Evolutionary conservation across 495 filamentous ascomycete genomes (phyloP).

Genomic region (Rusavskia elegans): DNA sequence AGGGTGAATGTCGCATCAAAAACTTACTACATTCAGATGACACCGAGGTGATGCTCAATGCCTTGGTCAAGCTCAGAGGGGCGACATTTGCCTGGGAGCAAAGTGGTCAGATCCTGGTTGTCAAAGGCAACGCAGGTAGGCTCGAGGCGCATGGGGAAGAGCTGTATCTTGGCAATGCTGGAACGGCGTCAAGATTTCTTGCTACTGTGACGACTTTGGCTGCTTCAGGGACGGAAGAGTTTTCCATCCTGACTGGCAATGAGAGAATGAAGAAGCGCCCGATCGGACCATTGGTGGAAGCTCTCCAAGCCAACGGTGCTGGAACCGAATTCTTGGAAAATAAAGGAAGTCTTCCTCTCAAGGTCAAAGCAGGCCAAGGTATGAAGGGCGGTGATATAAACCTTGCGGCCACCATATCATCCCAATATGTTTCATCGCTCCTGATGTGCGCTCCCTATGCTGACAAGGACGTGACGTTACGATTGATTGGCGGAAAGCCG

Average conservation of each 20-base stretch:
- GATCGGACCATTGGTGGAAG: slow-evolving; percentile 86
- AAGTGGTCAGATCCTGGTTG: slow-evolving; percentile 73
- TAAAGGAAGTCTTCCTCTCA: slow-evolving; percentile 52
- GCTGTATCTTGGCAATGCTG: slow-evolving; percentile 91
- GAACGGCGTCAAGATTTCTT: slow-evolving; percentile 89
- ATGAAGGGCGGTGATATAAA: slow-evolving; percentile 87
- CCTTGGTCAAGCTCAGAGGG: slow-evolving; percentile 65
- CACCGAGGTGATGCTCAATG: slow-evolving; percentile 91
- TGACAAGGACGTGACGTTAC: slow-evolving; percentile 79
- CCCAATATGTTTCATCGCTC: slow-evolving; percentile 92
- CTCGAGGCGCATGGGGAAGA: slow-evolving; percentile 58
- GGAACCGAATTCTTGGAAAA: slow-evolving; percentile 69
- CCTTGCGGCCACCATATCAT: slow-evolving; percentile 84
- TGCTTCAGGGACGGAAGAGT: slow-evolving; percentile 39
- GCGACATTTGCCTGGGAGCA: slow-evolving; percentile 93
- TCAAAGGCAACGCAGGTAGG: slow-evolving; percentile 77
- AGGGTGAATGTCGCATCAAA: slow-evolving; percentile 71
- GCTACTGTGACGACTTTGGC: slow-evolving; percentile 85
- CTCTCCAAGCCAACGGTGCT: slow-evolving; percentile 70
- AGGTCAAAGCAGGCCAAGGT: slow-evolving; percentile 66
- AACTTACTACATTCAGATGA: slow-evolving; percentile 95
- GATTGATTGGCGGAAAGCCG: slow-evolving; percentile 81
- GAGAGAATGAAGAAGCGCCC: slow-evolving; percentile 91
- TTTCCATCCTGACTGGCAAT: slow-evolving; percentile 82
- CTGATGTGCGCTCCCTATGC: slow-evolving; percentile 96